A percentile compares a stretch with the other conserved stretches of the same genome.
phyloP scores from a whole-genome alignment of 345 rosid genomes.

The Eucalyptus regnans region DNA sequence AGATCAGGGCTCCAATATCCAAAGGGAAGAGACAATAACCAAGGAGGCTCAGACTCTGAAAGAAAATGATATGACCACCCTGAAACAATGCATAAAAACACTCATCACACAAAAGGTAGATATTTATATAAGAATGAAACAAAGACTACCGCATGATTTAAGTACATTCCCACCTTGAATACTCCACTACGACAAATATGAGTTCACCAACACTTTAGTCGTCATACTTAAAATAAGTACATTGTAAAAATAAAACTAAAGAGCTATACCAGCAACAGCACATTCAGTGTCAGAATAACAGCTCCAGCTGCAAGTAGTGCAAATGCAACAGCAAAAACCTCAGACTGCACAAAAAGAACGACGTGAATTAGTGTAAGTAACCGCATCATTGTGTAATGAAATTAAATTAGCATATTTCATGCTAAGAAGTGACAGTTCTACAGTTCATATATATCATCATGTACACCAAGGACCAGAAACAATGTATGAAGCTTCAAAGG shows the following conservation, averaged over 20 bases:
- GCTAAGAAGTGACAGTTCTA: neutral
- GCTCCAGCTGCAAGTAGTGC: constrained; percentile 96
- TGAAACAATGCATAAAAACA: constrained; percentile 6
- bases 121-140: neutral
- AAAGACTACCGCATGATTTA: neutral
- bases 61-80: constrained; percentile 91
- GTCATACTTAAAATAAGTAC: neutral
- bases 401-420: neutral
- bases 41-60: constrained; percentile 76
- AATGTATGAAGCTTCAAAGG: neutral
- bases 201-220: neutral
- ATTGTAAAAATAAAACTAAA: neutral
- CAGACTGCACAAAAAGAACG: constrained; percentile 37
- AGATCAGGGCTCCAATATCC: constrained; percentile 70
- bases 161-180: neutral
- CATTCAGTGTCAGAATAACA: constrained; percentile 84
- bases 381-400: neutral
- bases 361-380: neutral
- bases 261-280: constrained; percentile 65
- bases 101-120: neutral
- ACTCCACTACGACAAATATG: neutral
- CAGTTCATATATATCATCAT: neutral
- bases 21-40: constrained; percentile 87
- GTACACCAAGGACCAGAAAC: neutral
- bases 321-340: constrained; percentile 96